phyloP scores from a whole-genome alignment of 495 filamentous ascomycete genomes.

The Penicillium verhagenii region DNA sequence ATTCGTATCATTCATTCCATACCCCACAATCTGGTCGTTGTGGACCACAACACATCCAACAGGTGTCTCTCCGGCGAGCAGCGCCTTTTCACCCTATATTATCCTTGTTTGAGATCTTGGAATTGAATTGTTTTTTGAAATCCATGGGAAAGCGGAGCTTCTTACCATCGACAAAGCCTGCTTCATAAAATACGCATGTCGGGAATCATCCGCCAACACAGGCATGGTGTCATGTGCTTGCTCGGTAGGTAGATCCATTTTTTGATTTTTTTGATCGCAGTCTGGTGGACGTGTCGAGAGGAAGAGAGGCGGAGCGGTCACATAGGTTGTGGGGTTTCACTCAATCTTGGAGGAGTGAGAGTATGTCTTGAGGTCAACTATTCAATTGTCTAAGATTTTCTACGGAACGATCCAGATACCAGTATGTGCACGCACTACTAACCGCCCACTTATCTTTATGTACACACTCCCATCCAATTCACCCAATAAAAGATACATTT shows the following conservation, averaged over 20 bases:
- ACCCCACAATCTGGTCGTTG: constrained; percentile 68
- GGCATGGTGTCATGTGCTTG: constrained; percentile 1
- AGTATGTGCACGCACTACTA: too few relatives aligned
- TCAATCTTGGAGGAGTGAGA: too few relatives aligned
- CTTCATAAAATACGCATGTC: constrained; percentile 64
- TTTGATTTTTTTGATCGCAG: neutral
- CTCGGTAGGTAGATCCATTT: neutral
- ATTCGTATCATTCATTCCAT: constrained; percentile 96
- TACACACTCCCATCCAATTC: neutral
- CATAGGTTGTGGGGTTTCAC: too few relatives aligned
- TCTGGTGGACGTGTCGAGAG: neutral
- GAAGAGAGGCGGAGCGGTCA: neutral
- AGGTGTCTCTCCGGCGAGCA: constrained; percentile 83
- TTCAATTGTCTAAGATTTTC: neutral
- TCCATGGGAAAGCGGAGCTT: neutral
- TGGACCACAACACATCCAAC: constrained; percentile 94
- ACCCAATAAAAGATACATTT: too few relatives aligned
- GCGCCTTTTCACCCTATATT: constrained; percentile 70
- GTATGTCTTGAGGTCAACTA: neutral
- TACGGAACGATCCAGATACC: neutral
- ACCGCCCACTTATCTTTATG: neutral
- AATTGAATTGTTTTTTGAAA: neutral
- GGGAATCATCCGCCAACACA: constrained; percentile 14
- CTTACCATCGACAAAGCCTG: constrained; percentile 68
- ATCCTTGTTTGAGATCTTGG: constrained; percentile 3